Base-by-base conservation (phyloP, 2,329 filamentous ascomycete genomes). In the Xylariaceae sp. region DNA sequence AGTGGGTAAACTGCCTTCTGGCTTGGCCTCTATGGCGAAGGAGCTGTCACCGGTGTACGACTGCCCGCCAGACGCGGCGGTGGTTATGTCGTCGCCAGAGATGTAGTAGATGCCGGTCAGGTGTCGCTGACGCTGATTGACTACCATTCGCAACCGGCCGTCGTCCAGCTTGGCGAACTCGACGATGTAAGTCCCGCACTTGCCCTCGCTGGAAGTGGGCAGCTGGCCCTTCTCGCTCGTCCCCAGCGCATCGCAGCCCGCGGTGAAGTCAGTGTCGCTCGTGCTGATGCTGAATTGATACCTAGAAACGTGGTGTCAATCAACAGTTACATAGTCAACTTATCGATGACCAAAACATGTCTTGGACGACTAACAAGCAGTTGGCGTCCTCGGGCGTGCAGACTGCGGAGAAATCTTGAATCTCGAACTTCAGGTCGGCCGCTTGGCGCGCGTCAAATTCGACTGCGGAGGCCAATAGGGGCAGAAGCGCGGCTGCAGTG, bases 161-260 rank as follows among this genome's bases (percentile, higher is more conserved):
- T 43, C 34, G 34, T 40, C 30, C 12, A 27, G 15, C 36, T 41
- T 42, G 33, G 23, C 30, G 36, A 42, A 36, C 21, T 41, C 31
- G 31, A 47, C 26, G 17, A 32, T 33, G 34, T 45, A 45, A 15
- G 41, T 39, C 27, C 44, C 44, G 27, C 41, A 47, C 33, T 43
- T 19, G 38, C 32, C 42, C 42, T 45, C 17, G 28, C 17, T 16
- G 41, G 42, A 36, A 16, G 42, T 39, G 14, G 41, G 41, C 21
- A 47, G 36, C 13, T 40, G 17, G 37, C 41, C 42, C 14, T 29
- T 40, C 5, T 31, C 17, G 17, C 35, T 45, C 23, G 17, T 26
- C 17, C 31, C 32, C 8, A 19, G n/a, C 19, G 32, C 31, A 5
- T 35, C 31, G n/a, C 38, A 40, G 38, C 32, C 28, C 19, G 35